Evolutionary conservation across 306 rosid genomes (phyloP), one percentile per base, ranked within the genome.

Genomic region (Pyrus communis): DNA sequence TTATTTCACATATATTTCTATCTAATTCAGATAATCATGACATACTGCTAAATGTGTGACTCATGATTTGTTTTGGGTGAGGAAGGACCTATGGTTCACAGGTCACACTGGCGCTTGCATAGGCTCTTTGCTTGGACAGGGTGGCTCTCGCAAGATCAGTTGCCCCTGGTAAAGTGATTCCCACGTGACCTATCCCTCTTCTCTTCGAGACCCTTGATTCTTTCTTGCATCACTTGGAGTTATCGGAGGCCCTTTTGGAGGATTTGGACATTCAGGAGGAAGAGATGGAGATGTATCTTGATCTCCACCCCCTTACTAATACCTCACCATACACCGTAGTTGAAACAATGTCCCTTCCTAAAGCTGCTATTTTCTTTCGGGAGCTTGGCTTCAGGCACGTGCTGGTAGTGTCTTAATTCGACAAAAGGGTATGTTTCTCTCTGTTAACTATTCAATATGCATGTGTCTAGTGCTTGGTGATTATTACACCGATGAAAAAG

Each of bases 41-140:
- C 35, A 31, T 31, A 6, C 1, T 31, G 6, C 6, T 31, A 31
- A 31, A 31, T 31, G 1, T 31, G 1, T 31, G 1, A 4, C 6
- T 31, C 6, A 31, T 31, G 6, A 31, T 0, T 90, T 84, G 87
- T 84, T 76, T 93, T 92, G 35, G 82, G 97, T 17, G 88, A 90
- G 81, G 96, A 92, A 87, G 97, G 97, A 25, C 96, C 97, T 59
- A 92, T 92, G 96, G 97, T 92, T 40, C 96, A 92, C 60, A 85
- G 97, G 90, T 31, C 96, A 92, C 60, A 87, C 97, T 22, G 97
- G 97, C 74, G 86, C 97, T 60, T 92, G 97, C 85, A 82, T 92
- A 81, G 97, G 87, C 69, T 80, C 83, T 68, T 84, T 90, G 75
- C 89, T 90, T 18, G 96, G 97, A 69, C 97, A 92, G 73, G 97